These are phyloP conservation scores for Furcasterigmium sp. DNA, from an alignment of 2,329 filamentous ascomycete species.

Conservation along the genomic window DNA sequence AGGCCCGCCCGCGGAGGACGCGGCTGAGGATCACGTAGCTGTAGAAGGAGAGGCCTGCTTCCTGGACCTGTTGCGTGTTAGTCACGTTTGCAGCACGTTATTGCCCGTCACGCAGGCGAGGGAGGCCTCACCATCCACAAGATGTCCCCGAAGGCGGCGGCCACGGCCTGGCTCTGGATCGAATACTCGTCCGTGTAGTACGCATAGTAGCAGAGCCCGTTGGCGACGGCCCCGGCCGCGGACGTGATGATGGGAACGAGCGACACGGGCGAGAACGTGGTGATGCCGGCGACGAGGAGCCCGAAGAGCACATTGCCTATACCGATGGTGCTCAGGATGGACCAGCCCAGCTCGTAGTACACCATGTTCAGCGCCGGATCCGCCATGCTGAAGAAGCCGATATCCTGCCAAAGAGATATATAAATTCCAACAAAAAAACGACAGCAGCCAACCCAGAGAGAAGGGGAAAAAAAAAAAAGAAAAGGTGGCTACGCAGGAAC, in stretches of 20 bases:
- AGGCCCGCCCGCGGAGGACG: constrained; percentile 37
- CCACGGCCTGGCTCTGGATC: constrained; percentile 20
- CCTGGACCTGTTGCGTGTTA: constrained; percentile 28
- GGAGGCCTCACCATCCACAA: constrained; percentile 28
- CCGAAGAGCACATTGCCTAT: constrained; percentile 33
- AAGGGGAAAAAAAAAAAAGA: too few species aligned
- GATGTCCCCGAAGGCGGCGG: constrained; percentile 32
- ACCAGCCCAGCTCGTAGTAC: constrained; percentile 38
- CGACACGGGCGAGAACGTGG: constrained; percentile 28
- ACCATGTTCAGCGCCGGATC: constrained; percentile 6
- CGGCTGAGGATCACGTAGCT: constrained; percentile 48
- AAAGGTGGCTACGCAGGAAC: not conserved
- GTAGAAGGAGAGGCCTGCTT: constrained; percentile 38
- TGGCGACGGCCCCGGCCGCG: constrained; percentile 30
- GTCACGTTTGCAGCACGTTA: not conserved
- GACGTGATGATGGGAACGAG: constrained; percentile 34
- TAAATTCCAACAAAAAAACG: too few species aligned
- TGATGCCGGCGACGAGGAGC: constrained; percentile 31
- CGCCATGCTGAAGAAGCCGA: not conserved
- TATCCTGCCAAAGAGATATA: not conserved
- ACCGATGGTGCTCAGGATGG: constrained; percentile 38
- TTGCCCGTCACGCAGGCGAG: not conserved
- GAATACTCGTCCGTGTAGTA: constrained; percentile 26
- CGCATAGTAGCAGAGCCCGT: constrained; percentile 37
- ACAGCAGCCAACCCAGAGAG: too few species aligned